These are phyloP conservation scores for Boletus rubescentipes DNA, from an alignment of 768 basidiomycete genomes.

Conservation along the genomic window DNA sequence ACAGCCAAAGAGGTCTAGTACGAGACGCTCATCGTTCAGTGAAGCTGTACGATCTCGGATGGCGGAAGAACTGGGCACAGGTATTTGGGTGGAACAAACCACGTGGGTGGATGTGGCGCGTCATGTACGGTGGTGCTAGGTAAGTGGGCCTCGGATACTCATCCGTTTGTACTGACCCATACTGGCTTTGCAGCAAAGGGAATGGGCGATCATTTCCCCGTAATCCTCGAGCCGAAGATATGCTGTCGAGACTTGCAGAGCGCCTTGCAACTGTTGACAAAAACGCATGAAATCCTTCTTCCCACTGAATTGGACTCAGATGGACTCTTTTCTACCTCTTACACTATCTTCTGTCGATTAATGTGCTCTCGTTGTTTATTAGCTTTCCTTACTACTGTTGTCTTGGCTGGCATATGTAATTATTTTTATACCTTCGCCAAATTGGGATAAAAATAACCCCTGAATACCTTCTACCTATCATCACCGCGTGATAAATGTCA, in stretches of 20 bases:
- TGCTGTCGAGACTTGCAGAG: conserved; percentile 62
- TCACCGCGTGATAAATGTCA: neutral
- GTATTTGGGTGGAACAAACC: conserved; percentile 59
- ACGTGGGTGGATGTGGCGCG: conserved; percentile 51
- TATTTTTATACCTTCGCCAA: neutral
- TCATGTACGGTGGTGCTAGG: conserved; percentile 65
- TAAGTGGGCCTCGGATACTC: conserved; percentile 35
- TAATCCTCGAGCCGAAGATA: conserved; percentile 64
- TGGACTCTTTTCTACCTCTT: neutral
- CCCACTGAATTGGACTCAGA: neutral
- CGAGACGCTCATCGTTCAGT: conserved; percentile 60
- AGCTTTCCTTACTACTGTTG: conserved; percentile 8
- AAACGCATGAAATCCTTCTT: conserved; percentile 32
- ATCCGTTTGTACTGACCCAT: neutral
- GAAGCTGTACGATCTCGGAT: conserved; percentile 71
- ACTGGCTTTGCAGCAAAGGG: conserved; percentile 44
- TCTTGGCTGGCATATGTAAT: conserved; percentile 2
- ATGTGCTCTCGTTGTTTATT: conserved; percentile 10
- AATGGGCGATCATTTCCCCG: conserved; percentile 68
- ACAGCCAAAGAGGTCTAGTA: conserved; percentile 62
- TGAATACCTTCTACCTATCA: too few relatives aligned
- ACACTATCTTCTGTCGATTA: neutral
- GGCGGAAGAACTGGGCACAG: conserved; percentile 67
- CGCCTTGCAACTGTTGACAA: conserved; percentile 60
- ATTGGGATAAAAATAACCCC: neutral